Percentiles rank a stretch among this genome's conserved stretches.
These are phyloP conservation scores for Arxiozyma telluris DNA, from an alignment of 1,139 yeast species.

Conservation along the genomic window DNA sequence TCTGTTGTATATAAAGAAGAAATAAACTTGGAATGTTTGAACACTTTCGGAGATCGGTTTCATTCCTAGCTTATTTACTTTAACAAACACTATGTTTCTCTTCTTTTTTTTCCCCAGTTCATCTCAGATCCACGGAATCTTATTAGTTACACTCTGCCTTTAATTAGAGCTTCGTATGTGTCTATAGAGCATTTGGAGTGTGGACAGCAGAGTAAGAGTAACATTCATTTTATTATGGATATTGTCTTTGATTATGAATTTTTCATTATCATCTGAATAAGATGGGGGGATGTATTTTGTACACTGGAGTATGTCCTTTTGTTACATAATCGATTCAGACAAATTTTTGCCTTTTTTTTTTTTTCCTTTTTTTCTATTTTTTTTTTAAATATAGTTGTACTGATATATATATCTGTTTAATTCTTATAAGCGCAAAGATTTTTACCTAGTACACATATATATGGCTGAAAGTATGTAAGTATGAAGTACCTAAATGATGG, in stretches of 20 bases:
- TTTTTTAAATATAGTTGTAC: neutral
- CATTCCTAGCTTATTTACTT: too few species aligned
- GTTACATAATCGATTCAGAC: conserved; percentile 6
- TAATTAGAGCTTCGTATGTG: conserved; percentile 49
- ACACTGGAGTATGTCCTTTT: conserved; percentile 4
- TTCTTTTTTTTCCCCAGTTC: neutral
- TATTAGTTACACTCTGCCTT: conserved; percentile 38
- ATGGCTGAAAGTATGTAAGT: too few species aligned
- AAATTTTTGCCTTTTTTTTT: neutral
- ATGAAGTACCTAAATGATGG: too few species aligned
- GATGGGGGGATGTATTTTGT: conserved; percentile 1
- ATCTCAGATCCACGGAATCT: conserved; percentile 10
- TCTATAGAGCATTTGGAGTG: conserved; percentile 42
- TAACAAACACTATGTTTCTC: too few species aligned
- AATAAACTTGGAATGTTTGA: too few species aligned
- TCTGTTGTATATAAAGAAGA: too few species aligned
- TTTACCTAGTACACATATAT: too few species aligned
- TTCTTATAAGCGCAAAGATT: neutral
- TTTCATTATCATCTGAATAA: conserved; percentile 3
- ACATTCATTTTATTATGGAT: conserved; percentile 10
- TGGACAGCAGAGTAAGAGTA: conserved; percentile 63
- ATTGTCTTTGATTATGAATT: conserved; percentile 6
- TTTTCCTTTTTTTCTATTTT: conserved; percentile 1
- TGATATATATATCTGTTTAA: neutral
- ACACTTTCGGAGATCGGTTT: too few species aligned